Evolutionary conservation across 352 stramenopile genomes (phyloP), one percentile per base, ranked within the genome.

Genomic region (Pythium oligandrum): DNA sequence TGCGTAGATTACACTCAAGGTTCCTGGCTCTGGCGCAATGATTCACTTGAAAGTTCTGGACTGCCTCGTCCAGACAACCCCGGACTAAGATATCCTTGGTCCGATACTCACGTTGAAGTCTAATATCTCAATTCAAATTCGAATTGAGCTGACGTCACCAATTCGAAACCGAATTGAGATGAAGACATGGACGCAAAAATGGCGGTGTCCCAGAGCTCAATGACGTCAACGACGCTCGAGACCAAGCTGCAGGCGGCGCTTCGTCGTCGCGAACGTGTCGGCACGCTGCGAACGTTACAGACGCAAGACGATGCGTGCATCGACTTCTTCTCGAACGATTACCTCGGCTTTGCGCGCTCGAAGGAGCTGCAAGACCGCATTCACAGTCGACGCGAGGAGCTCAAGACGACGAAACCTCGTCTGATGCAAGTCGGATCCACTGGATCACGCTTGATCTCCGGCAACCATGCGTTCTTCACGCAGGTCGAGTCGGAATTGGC

Each of bases 321-420:
- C 43, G 96, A 99, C 66, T 99, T 99, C 68, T 96, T 81, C 57
- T 98, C 88, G 50, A 99, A 99, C 63, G 96, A 99, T 57, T 99
- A 99, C 62, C 73, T 99, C 17, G 95, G 96, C 12, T 77, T 99
- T 40, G 91, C 95, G 11, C 81, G 86, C 9, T 87, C 65, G 46
- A 39, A 50, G 12, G 43, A 70, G 59, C 74, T 97, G 44, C 64
- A 70, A 10, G 51, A 69, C 48, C 78, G 70, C 42, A 73, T 89
- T 38, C 57, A 73, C 34, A 51, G 51, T 12, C 68, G 72, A 36
- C 72, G 96, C 6, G 46, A 61, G 17, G 55, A 61, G 6, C 51
- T 69, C 52, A 44, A 78, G 17, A 39, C 34, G 17, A 55, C 17
- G 38, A 26, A 26, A 26, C 17, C 17, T 26, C 17, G 17, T 26